Percentiles rank a stretch among this genome's conserved stretches.
phyloP scores from a whole-genome alignment of 495 filamentous ascomycete genomes.

The Ascobolus immersus region DNA sequence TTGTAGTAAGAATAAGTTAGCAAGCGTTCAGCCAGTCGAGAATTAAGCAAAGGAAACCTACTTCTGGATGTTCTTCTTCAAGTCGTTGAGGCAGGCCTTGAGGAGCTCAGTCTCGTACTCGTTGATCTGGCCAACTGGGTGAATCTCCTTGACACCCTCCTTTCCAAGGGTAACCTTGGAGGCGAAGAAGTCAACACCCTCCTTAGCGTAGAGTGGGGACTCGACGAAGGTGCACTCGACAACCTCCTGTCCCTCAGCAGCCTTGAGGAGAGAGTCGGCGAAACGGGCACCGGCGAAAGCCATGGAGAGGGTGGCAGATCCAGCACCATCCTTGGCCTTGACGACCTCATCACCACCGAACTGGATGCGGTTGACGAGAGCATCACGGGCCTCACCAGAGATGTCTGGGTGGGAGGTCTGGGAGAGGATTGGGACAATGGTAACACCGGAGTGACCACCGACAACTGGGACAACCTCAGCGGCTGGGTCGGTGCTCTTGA shows the following conservation, averaged over 20 bases:
- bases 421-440: constrained; percentile 90
- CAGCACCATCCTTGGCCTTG: constrained; percentile 93
- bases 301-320: constrained; percentile 96
- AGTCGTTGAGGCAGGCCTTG: constrained; percentile 55
- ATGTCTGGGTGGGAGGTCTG: constrained; percentile 75
- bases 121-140: constrained; percentile 55
- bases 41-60: too few species aligned
- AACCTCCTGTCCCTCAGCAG: constrained; percentile 78
- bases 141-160: constrained; percentile 83
- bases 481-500: constrained; percentile 70
- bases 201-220: constrained; percentile 88
- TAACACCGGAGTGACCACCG: constrained; percentile 90
- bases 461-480: constrained; percentile 86
- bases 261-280: constrained; percentile 81
- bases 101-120: constrained; percentile 71
- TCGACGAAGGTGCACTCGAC: constrained; percentile 96
- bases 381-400: constrained; percentile 41
- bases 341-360: constrained; percentile 99
- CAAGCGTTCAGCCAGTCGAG: too few species aligned
- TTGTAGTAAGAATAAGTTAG: too few species aligned
- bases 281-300: constrained; percentile 95
- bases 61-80: constrained; percentile 75
- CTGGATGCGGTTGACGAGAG: constrained; percentile 82
- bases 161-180: constrained; percentile 83
- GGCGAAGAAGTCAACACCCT: constrained; percentile 88